Evolutionary conservation across 306 rosid species (phyloP).

Genomic region (Datisca glomerata): DNA sequence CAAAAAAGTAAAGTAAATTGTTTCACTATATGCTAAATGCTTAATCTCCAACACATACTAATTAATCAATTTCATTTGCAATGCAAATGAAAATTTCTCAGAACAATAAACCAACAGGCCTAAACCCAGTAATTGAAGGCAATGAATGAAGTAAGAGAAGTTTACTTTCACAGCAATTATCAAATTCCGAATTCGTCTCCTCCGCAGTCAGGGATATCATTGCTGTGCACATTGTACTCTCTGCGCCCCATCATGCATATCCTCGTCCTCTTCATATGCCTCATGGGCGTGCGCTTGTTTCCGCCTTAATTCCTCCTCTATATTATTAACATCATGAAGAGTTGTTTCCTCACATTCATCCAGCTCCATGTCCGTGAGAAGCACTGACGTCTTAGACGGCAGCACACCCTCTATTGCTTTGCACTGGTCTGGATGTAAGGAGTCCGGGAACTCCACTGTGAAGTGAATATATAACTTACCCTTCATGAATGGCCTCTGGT

Average conservation of each 20-base stretch:
- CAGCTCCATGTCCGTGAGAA: background rate
- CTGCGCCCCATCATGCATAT: slow-evolving; percentile 67
- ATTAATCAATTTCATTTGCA: too few relatives aligned
- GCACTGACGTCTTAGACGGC: background rate
- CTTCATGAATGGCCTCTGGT: slow-evolving; percentile 81
- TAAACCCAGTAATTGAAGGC: too few relatives aligned
- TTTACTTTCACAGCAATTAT: too few relatives aligned
- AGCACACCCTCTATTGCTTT: slow-evolving; percentile 28
- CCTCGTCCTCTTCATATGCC: background rate
- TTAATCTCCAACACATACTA: too few relatives aligned
- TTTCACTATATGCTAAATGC: too few relatives aligned
- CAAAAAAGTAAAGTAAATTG: too few relatives aligned
- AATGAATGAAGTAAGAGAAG: too few relatives aligned
- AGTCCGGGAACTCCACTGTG: slow-evolving; percentile 71
- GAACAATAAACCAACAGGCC: too few relatives aligned
- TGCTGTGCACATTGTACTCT: slow-evolving; percentile 90
- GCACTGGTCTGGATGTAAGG: slow-evolving; percentile 47
- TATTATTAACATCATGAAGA: background rate
- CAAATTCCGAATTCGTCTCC: too few relatives aligned
- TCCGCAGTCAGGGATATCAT: slow-evolving; percentile 18
- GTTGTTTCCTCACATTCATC: background rate
- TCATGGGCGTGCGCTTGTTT: background rate
- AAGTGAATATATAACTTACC: slow-evolving; percentile 76
- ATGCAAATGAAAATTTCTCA: too few relatives aligned
- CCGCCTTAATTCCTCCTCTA: background rate